Conservation (phyloP, 352 stramenopile species). For the Thalassiosira oceanica region DNA sequence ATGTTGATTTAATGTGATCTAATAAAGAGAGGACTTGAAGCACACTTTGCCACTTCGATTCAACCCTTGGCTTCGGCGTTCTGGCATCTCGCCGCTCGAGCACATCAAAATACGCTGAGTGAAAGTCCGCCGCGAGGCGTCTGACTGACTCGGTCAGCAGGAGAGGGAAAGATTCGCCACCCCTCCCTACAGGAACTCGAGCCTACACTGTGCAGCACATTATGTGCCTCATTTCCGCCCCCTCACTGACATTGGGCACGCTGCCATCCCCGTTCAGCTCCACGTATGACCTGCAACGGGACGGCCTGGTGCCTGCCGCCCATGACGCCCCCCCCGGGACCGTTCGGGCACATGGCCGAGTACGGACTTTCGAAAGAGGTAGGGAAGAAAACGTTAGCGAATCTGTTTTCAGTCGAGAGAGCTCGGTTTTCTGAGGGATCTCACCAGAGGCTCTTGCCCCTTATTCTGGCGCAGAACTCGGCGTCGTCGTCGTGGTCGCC, state of each 20-base stretch:
- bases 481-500: slow-evolving; percentile 39
- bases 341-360: slow-evolving; percentile 3
- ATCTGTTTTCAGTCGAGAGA: too few species aligned
- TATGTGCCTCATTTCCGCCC: slow-evolving; percentile 21
- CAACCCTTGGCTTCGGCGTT: too few species aligned
- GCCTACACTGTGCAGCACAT: slow-evolving; percentile 15
- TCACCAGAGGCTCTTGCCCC: not conserved
- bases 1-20: too few species aligned
- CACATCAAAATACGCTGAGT: too few species aligned
- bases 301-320: not conserved
- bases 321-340: slow-evolving; percentile 1
- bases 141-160: too few species aligned
- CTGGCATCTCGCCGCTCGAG: too few species aligned
- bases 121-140: too few species aligned
- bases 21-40: too few species aligned
- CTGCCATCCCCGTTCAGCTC: slow-evolving; percentile 14
- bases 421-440: not conserved
- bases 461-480: slow-evolving; percentile 16
- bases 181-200: too few species aligned
- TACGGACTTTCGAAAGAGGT: slow-evolving; percentile 6
- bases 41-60: too few species aligned
- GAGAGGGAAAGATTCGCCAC: too few species aligned
- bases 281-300: slow-evolving; percentile 17
- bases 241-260: slow-evolving; percentile 12
- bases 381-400: too few species aligned